Evolutionary conservation across 192 early-diverging fungal genomes (phyloP).

Genomic region (Entomortierella chlamydospora): DNA sequence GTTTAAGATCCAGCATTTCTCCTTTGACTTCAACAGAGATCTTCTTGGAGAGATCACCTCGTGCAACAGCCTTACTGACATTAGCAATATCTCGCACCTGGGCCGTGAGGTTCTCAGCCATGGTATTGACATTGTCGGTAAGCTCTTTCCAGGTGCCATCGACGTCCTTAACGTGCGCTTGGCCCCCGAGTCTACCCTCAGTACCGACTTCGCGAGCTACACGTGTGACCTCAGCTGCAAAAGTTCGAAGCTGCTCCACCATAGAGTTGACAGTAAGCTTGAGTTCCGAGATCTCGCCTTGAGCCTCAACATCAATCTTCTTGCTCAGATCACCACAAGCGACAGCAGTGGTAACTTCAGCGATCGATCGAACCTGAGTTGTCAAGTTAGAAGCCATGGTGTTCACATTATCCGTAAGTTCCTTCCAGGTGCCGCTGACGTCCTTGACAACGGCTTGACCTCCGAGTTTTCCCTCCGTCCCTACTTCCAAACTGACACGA

Average conservation of each 20-base stretch:
- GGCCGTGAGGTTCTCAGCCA: constrained; percentile 67
- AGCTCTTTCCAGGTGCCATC: constrained; percentile 69
- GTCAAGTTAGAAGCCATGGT: constrained; percentile 54
- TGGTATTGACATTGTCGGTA: constrained; percentile 71
- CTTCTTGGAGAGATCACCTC: constrained; percentile 67
- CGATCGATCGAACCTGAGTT: constrained; percentile 68
- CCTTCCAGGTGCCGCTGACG: constrained; percentile 75
- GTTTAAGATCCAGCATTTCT: constrained; percentile 76
- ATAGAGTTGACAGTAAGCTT: constrained; percentile 67
- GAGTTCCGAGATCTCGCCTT: constrained; percentile 62
- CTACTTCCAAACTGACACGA: constrained; percentile 71
- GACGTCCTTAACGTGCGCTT: constrained; percentile 66
- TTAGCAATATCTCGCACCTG: constrained; percentile 74
- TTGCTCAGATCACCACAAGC: constrained; percentile 67
- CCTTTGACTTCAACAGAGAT: constrained; percentile 72
- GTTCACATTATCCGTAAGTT: constrained; percentile 68
- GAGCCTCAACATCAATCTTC: constrained; percentile 61
- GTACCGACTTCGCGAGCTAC: constrained; percentile 77
- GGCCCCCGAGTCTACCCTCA: constrained; percentile 67
- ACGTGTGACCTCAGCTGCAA: constrained; percentile 73
- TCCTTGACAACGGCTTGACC: constrained; percentile 70
- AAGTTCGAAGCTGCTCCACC: constrained; percentile 66
- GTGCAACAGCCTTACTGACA: constrained; percentile 68
- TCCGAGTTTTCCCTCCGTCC: constrained; percentile 71
- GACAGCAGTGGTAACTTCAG: constrained; percentile 69